Evolutionary conservation across 257 asterid genomes (phyloP).

Genomic region (Primulina tabacum): DNA sequence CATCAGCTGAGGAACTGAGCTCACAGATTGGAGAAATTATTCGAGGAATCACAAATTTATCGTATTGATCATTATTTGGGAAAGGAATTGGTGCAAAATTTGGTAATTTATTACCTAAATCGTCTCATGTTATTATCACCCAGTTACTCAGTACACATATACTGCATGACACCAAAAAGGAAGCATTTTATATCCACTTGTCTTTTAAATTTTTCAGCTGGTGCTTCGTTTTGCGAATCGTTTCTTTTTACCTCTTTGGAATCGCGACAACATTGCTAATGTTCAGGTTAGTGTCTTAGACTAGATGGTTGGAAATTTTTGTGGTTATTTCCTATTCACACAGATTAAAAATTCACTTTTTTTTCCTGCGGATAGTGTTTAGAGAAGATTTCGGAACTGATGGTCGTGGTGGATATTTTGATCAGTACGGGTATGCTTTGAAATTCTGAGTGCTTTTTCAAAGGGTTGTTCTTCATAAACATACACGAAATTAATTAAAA

Average conservation of each 20-base stretch:
- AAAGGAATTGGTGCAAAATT: slow-evolving; percentile 95
- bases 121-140: slow-evolving; percentile 8
- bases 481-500: slow-evolving; percentile 3
- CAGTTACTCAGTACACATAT: slow-evolving; percentile 4
- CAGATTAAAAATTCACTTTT: slow-evolving; percentile 15
- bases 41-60: slow-evolving; percentile 87
- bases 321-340: neutral
- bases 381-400: slow-evolving; percentile 99
- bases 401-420: slow-evolving; percentile 99
- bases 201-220: slow-evolving; percentile 55
- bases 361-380: slow-evolving; percentile 75
- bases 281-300: slow-evolving; percentile 64
- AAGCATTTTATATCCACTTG: slow-evolving; percentile 5
- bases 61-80: slow-evolving; percentile 99
- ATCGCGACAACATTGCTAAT: slow-evolving; percentile 88
- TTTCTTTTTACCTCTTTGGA: slow-evolving; percentile 92
- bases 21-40: slow-evolving; percentile 89
- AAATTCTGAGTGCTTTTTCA: slow-evolving; percentile 25
- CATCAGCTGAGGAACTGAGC: slow-evolving; percentile 87
- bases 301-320: slow-evolving; percentile 13
- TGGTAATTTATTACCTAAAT: slow-evolving; percentile 47
- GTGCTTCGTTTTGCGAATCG: slow-evolving; percentile 99
- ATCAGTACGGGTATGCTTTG: slow-evolving; percentile 81
- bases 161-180: slow-evolving; percentile 14
- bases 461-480: too few species aligned